phyloP scores from a whole-genome alignment of 129 eudicot species.

The Ambrosia trifida region DNA sequence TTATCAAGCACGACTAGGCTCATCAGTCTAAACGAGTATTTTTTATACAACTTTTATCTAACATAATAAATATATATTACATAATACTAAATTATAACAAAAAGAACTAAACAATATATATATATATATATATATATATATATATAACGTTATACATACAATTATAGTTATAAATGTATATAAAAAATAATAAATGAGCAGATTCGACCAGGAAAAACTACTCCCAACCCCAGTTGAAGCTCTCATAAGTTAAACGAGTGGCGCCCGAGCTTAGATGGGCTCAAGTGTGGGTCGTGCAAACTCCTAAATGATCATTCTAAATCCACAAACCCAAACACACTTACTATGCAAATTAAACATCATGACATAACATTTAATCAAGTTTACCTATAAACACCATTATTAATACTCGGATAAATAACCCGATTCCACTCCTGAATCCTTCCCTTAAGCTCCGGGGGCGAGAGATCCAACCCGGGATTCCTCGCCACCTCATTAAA shows the following conservation, averaged over 20 bases:
- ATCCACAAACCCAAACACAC: not conserved
- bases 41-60: too few relatives aligned
- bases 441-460: conserved; percentile 46
- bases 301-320: not conserved
- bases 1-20: too few relatives aligned
- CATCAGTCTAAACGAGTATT: too few relatives aligned
- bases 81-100: too few relatives aligned
- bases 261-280: too few relatives aligned
- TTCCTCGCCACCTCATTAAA: conserved; percentile 51
- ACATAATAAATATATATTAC: too few relatives aligned
- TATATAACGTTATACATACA: too few relatives aligned
- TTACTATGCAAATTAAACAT: not conserved
- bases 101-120: too few relatives aligned
- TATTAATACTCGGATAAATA: conserved; percentile 74
- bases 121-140: too few relatives aligned
- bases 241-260: not conserved
- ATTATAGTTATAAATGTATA: too few relatives aligned
- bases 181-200: too few relatives aligned
- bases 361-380: not conserved
- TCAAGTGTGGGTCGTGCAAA: too few relatives aligned
- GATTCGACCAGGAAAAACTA: not conserved
- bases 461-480: conserved; percentile 73
- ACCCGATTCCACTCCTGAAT: conserved; percentile 74
- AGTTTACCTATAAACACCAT: conserved; percentile 89
- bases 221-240: not conserved